Evolutionary conservation across 352 stramenopile species (phyloP).

Genomic region (Halophytophthora polymorphica): DNA sequence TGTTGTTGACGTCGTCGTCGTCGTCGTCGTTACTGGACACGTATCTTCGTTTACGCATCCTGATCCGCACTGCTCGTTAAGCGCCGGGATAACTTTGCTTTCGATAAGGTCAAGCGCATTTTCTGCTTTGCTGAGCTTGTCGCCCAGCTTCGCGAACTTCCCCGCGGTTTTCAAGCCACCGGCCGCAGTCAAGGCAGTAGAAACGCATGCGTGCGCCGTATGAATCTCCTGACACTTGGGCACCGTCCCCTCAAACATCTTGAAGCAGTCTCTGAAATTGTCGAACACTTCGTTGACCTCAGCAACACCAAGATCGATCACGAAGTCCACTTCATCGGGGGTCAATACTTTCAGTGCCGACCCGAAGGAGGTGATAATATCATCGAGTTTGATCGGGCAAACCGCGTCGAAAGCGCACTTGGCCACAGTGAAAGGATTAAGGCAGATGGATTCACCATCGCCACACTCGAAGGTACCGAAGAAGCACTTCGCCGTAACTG

Average conservation of each 20-base stretch:
- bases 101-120: background rate
- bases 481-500: too few species aligned
- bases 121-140: background rate
- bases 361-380: conserved; percentile 8
- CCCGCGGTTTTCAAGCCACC: background rate
- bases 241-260: conserved; percentile 4
- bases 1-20: conserved; percentile 3
- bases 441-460: conserved; percentile 1
- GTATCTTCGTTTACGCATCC: conserved; percentile 5
- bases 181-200: background rate
- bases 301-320: conserved; percentile 6
- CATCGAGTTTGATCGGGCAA: conserved; percentile 6
- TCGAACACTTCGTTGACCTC: conserved; percentile 5
- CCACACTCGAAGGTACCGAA: conserved; percentile 9
- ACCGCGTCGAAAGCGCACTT: conserved; percentile 9
- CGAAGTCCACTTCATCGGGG: conserved; percentile 8
- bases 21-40: conserved; percentile 1
- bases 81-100: conserved; percentile 3
- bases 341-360: conserved; percentile 4
- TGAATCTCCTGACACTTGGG: conserved; percentile 6
- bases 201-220: conserved; percentile 3
- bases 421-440: conserved; percentile 1
- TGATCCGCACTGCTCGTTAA: conserved; percentile 6
- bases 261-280: conserved; percentile 11
- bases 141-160: background rate